Evolutionary conservation across 345 rosid genomes (phyloP), one percentile per base, ranked within the genome.

Genomic region (Raphanus sativus): DNA sequence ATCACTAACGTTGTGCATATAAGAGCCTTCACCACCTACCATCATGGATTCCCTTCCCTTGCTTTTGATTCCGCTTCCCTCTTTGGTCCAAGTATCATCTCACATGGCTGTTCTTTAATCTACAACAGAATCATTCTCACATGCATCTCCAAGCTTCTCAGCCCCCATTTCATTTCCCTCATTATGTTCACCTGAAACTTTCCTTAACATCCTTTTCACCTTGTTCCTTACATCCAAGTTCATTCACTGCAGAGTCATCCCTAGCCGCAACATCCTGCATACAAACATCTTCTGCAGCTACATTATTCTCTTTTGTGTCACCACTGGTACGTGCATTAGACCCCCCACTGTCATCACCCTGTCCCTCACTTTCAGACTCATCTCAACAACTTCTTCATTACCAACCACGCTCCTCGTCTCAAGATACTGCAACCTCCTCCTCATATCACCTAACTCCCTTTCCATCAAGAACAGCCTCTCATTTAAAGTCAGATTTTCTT

Each of bases 391-490:
- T 60, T 84, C 95, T 79, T 90, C 92, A 0, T 86, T 80, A 42
- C 58, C 78, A 30, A 80, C 81, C 77, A 67, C 77, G 69, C 69
- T 86, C 71, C 85, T 86, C 84, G 91, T 85, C 91, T 91, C 99
- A 24, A 92, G 86, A 73, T 85, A 87, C 83, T 83, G 90, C 82
- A 95, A 50, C 87, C 99, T 89, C 84, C 90, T 89, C 85, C 89
- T 92, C 86, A 92, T 67, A 80, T 95, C 96, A 54, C 86, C 87
- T 33, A 95, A 62, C 75, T 92, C 99, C 78, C 90, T 87, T 80
- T 91, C 99, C 97, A 95, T 89, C 85, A 92, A 65, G 73, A 89
- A 93, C 84, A 95, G 56, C 83, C 97, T 92, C 70, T 95, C 99
- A 75, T 90, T 91, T 80, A 96, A 70, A 0, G 94, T 91, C 73